Percentiles rank a stretch among this genome's conserved stretches.
Conservation (phyloP, 345 rosid species). For the Syzygium oleosum region DNA sequence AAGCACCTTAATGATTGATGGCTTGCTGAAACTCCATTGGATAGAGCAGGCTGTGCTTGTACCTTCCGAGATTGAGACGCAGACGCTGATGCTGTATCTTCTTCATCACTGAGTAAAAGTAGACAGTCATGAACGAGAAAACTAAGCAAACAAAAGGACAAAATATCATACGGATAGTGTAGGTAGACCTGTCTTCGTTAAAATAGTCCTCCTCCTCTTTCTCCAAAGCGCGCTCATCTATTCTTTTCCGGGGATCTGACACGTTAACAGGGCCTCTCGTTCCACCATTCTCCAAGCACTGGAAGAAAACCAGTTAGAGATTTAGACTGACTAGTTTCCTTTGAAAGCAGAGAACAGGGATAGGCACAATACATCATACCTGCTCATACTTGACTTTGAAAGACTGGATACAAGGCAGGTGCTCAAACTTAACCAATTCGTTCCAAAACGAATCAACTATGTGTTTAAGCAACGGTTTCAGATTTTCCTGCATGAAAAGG, state of each 20-base stretch:
- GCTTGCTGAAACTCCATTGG: constrained; percentile 70
- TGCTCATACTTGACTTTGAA: constrained; percentile 71
- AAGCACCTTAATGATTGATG: constrained; percentile 52
- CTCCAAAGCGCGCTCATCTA: constrained; percentile 85
- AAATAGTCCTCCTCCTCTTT: constrained; percentile 99
- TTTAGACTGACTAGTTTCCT: background rate
- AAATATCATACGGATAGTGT: background rate
- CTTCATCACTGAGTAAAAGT: constrained; percentile 62
- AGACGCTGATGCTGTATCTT: constrained; percentile 73
- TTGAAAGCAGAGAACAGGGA: background rate
- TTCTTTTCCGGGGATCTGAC: constrained; percentile 53
- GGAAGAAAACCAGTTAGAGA: constrained; percentile 7
- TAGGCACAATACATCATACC: constrained; percentile 31
- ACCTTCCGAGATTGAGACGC: constrained; percentile 32
- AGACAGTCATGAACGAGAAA: background rate
- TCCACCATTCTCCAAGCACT: constrained; percentile 76
- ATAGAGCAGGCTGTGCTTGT: constrained; percentile 39
- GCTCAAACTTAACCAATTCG: constrained; percentile 55
- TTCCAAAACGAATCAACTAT: constrained; percentile 81
- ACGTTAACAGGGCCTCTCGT: constrained; percentile 37
- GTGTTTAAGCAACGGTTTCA: constrained; percentile 65
- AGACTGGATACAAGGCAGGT: constrained; percentile 44
- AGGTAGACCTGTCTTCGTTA: constrained; percentile 76
- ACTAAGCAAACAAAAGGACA: background rate
- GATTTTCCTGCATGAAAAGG: constrained; percentile 54